Conservation (phyloP, 2,329 filamentous ascomycete species). For the Pseudogymnoascus sp. region DNA sequence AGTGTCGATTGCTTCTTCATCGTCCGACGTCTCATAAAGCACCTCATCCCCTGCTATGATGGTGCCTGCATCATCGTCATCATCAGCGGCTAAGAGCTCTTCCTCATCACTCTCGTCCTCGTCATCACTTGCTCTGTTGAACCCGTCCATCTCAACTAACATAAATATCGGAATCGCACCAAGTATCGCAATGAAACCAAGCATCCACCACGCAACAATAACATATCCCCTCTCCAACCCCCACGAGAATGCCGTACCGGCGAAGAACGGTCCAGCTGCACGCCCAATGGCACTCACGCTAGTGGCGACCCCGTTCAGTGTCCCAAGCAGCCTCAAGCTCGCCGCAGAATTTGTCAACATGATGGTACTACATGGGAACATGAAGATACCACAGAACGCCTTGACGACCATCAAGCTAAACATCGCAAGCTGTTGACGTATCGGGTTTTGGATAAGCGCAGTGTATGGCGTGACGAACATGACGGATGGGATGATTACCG, state of each 20-base stretch:
- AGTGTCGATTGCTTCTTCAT: constrained; percentile 21
- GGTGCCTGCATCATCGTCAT: constrained; percentile 15
- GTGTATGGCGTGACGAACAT: constrained; percentile 81
- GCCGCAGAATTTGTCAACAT: constrained; percentile 79
- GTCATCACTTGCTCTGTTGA: constrained; percentile 36
- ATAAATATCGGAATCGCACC: constrained; percentile 66
- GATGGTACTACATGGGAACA: constrained; percentile 84
- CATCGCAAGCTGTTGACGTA: constrained; percentile 51
- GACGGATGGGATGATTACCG: constrained; percentile 60
- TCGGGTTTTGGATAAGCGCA: constrained; percentile 46
- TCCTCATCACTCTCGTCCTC: constrained; percentile 28
- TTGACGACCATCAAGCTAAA: constrained; percentile 65
- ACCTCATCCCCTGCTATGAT: constrained; percentile 20
- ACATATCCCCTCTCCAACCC: constrained; percentile 70
- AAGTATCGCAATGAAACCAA: constrained; percentile 54
- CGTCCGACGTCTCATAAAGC: constrained; percentile 11
- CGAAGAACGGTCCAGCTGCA: constrained; percentile 66
- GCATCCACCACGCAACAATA: constrained; percentile 71
- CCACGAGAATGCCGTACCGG: constrained; percentile 64
- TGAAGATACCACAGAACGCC: constrained; percentile 68
- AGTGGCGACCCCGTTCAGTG: constrained; percentile 84
- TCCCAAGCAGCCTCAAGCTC: constrained; percentile 70
- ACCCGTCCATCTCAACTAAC: constrained; percentile 65
- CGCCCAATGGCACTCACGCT: constrained; percentile 73
- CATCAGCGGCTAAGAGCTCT: constrained; percentile 12